A percentile compares a stretch with the other conserved stretches of the same genome.
phyloP scores from a whole-genome alignment of 495 filamentous ascomycete genomes.

The Cercophora newfieldiana region DNA sequence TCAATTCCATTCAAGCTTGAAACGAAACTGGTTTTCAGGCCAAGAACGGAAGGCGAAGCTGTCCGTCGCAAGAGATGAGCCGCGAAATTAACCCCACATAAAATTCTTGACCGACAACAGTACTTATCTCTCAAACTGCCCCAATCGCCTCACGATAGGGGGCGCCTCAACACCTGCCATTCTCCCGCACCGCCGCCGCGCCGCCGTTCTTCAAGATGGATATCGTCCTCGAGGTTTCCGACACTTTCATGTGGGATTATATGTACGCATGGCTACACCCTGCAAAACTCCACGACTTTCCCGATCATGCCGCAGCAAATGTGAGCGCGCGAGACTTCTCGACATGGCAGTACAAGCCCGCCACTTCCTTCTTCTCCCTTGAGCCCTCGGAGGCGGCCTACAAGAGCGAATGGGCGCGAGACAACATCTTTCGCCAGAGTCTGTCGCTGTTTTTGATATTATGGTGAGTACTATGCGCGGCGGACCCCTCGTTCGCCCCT shows the following conservation, averaged over 20 bases:
- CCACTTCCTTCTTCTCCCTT: slow-evolving; percentile 70
- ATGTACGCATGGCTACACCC: slow-evolving; percentile 74
- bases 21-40: neutral
- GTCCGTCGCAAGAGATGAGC: neutral
- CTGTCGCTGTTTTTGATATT: slow-evolving; percentile 79
- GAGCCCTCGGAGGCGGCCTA: slow-evolving; percentile 77
- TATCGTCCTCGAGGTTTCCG: slow-evolving; percentile 81
- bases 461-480: slow-evolving; percentile 58
- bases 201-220: slow-evolving; percentile 64
- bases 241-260: slow-evolving; percentile 81
- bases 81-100: neutral
- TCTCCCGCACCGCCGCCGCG: neutral
- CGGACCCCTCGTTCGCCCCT: neutral
- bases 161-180: neutral
- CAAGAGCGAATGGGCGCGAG: slow-evolving; percentile 74
- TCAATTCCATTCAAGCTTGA: neutral
- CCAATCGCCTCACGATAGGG: neutral
- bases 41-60: neutral
- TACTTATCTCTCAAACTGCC: neutral
- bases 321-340: slow-evolving; percentile 39
- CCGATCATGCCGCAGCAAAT: slow-evolving; percentile 39
- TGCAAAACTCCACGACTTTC: slow-evolving; percentile 49
- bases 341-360: slow-evolving; percentile 64
- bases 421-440: slow-evolving; percentile 77
- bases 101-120: neutral